These are phyloP conservation scores for Glycyrrhiza uralensis DNA, from an alignment of 306 rosid genomes.

Conservation along the genomic window DNA sequence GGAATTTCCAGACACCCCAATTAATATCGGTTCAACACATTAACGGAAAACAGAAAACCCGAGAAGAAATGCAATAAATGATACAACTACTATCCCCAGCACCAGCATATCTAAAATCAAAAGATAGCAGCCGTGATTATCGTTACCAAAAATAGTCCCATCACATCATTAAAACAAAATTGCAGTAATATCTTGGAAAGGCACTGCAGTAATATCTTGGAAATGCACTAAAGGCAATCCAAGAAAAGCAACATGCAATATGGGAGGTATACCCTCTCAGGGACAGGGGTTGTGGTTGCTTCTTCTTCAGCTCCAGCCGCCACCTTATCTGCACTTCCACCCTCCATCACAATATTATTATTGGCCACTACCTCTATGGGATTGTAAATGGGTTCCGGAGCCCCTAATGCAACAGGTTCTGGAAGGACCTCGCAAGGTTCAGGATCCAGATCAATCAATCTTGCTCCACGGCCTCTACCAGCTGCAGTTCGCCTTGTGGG, in stretches of 20 bases:
- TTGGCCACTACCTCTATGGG: conserved; percentile 60
- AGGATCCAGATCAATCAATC: conserved; percentile 74
- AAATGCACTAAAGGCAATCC: conserved; percentile 22
- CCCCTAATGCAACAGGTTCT: conserved; percentile 61
- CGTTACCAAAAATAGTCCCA: conserved; percentile 7
- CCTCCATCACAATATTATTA: conserved; percentile 73
- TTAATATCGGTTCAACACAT: neutral
- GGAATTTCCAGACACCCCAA: conserved; percentile 7
- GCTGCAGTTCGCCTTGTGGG: conserved; percentile 81
- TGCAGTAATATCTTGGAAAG: neutral
- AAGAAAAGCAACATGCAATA: conserved; percentile 19
- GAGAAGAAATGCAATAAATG: neutral
- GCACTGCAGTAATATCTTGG: neutral
- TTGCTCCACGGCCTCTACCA: conserved; percentile 91
- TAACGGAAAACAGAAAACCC: neutral
- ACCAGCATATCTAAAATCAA: neutral
- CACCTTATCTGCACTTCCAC: conserved; percentile 76
- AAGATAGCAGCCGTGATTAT: neutral
- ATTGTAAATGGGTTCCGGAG: conserved; percentile 56
- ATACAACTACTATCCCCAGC: neutral
- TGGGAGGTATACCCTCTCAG: conserved; percentile 71
- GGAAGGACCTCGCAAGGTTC: conserved; percentile 72
- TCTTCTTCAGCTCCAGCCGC: conserved; percentile 79
- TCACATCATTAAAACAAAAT: conserved; percentile 14
- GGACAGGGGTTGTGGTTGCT: conserved; percentile 70